Base-by-base conservation (phyloP, 2,329 filamentous ascomycete genomes). In the Trichoderma endophyticum region DNA sequence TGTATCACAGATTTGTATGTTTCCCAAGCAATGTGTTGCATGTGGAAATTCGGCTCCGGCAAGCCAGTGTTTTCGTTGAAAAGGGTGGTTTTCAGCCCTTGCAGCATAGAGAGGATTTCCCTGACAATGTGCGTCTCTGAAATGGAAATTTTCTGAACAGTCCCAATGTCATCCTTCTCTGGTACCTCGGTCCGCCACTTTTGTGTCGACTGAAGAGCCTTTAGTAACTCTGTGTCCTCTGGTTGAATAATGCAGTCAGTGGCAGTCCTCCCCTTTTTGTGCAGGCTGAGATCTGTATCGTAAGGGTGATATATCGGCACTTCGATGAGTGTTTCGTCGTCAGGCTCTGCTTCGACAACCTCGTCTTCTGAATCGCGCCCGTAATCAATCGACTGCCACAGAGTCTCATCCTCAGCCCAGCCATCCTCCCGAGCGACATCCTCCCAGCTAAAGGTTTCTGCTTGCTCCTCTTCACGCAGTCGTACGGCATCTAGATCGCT, bases 81-180 rank as follows among this genome's bases (percentile, higher is more conserved):
- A 1, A 97, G 78, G 2, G 90, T 91, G 3, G 92, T 95, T 6
- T 90, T 87, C 4, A 96, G 83, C 0, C 95, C 95, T 69, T 90
- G 88, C 0, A 98, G 86, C 93, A 98, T 97, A 77, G 93, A 95
- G 0, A 98, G 84, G 0, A 90, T 88, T 69, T 98, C 94, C 62
- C 94, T 89, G 30, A 95, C 83, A 12, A 91, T 84, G 74, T 95
- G 90, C 1, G 92, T 83, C 78, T 97, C 95, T 0, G 92, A 88
- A 6, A 95, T 83, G 1, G 81, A 76, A 0, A 83, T 79, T 71
- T 85, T 86, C 36, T 80, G 81, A 0, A 80, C 73, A 39, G 77
- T 78, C 0, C 79, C 80, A 11, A 76, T 73, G 4, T 78, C 64
- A 24, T 84, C 82, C 65, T 70, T 81, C 64, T 59, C 86, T 73